phyloP scores from a whole-genome alignment of 2,329 filamentous ascomycete species.

The Blumeria graminis region DNA sequence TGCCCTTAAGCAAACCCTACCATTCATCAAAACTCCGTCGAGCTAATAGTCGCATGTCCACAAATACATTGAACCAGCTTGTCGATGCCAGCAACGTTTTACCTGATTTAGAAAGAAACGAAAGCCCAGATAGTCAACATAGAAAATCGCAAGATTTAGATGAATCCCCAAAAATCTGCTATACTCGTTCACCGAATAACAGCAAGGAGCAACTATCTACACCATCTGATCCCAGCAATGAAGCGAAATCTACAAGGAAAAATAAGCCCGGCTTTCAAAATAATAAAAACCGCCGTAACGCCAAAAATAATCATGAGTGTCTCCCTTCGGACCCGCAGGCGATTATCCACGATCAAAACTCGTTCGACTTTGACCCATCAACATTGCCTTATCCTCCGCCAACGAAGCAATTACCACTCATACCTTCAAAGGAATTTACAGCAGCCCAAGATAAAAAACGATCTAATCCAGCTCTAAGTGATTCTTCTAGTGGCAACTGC shows the following conservation, averaged over 20 bases:
- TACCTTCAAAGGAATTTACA: background rate
- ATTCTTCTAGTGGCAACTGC: background rate
- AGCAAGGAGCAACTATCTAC: too few species aligned
- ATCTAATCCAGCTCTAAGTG: slow-evolving; percentile 7
- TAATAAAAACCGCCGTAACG: too few species aligned
- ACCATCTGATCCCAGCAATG: too few species aligned
- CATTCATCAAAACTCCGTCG: slow-evolving; percentile 55
- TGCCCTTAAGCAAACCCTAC: slow-evolving; percentile 44
- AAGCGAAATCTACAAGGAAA: too few species aligned
- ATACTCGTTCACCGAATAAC: too few species aligned
- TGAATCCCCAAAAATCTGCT: too few species aligned
- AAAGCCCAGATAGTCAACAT: background rate
- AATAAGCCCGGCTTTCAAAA: too few species aligned
- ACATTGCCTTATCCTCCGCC: too few species aligned
- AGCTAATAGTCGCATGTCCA: slow-evolving; percentile 66
- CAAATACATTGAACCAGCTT: slow-evolving; percentile 58
- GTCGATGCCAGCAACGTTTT: slow-evolving; percentile 37
- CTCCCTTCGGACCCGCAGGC: too few species aligned
- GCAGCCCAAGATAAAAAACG: background rate
- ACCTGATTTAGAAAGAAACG: slow-evolving; percentile 18
- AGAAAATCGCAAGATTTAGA: background rate
- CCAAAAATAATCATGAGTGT: too few species aligned
- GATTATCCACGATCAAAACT: too few species aligned
- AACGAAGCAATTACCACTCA: background rate
- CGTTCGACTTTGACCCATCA: too few species aligned